Conservation (phyloP, 23 red algal species). For the Gracilaria domingensis region DNA sequence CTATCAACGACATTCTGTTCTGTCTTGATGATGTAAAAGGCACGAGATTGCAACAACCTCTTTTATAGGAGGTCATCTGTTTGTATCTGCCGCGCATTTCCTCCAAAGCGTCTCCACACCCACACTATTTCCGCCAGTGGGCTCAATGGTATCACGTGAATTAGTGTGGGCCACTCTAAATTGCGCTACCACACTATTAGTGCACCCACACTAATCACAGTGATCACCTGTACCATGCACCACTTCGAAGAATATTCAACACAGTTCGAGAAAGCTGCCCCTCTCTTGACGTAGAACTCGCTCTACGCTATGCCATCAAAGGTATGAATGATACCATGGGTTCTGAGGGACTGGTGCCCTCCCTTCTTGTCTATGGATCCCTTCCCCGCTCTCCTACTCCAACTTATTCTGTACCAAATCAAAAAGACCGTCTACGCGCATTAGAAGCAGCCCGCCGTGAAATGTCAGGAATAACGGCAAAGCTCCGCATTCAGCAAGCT, state of each 20-base stretch:
- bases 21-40: no score
- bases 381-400: background rate
- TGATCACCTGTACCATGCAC: no score
- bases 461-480: background rate
- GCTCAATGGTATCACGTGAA: no score
- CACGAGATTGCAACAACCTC: no score
- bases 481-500: background rate
- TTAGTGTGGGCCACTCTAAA: no score
- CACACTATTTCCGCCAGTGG: no score
- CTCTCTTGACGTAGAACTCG: background rate
- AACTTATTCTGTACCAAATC: background rate
- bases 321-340: slow-evolving; percentile 33
- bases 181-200: no score
- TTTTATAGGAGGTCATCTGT: no score
- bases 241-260: slow-evolving; percentile 29
- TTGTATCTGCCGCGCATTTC: no score
- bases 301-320: slow-evolving; percentile 21
- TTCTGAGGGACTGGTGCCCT: background rate
- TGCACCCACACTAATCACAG: no score
- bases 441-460: background rate
- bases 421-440: background rate
- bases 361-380: background rate
- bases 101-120: no score
- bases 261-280: background rate
- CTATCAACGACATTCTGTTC: no score